A percentile compares a stretch with the other conserved stretches of the same genome.
These are phyloP conservation scores for Colletotrichum siamense DNA, from an alignment of 2,329 filamentous ascomycete species.

Conservation along the genomic window DNA sequence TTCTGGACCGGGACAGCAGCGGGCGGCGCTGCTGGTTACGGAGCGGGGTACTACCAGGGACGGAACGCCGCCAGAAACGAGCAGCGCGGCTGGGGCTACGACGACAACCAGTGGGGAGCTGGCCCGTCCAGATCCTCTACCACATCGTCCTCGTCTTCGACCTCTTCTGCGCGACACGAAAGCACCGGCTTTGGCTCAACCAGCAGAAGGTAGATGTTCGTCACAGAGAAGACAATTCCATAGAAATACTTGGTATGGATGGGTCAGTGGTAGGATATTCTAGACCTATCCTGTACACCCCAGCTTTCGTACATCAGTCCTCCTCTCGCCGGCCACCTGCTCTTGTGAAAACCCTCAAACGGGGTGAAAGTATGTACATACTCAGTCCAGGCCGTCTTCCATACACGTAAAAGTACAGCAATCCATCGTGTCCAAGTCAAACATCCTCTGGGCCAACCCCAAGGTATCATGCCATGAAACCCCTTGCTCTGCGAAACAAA, in stretches of 20 bases:
- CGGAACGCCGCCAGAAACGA: slow-evolving; percentile 30
- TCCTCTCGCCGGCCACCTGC: not conserved
- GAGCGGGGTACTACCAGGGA: slow-evolving; percentile 52
- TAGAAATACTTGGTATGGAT: not conserved
- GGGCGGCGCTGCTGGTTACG: slow-evolving; percentile 73
- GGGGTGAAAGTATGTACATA: slow-evolving; percentile 18
- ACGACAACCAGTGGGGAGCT: slow-evolving; percentile 34
- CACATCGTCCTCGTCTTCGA: slow-evolving; percentile 47
- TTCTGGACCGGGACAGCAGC: slow-evolving; percentile 76
- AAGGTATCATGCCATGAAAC: slow-evolving; percentile 23
- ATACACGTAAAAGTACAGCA: slow-evolving; percentile 25
- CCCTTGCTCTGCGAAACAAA: slow-evolving; percentile 15
- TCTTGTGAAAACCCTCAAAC: not conserved
- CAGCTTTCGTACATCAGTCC: not conserved
- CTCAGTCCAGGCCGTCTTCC: slow-evolving; percentile 14
- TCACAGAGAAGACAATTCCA: not conserved
- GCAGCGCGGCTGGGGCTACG: slow-evolving; percentile 34
- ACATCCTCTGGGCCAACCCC: slow-evolving; percentile 8
- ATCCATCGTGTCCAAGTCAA: slow-evolving; percentile 22
- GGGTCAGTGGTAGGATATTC: slow-evolving; percentile 11
- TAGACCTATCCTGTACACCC: slow-evolving; percentile 18
- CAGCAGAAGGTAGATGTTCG: slow-evolving; percentile 51
- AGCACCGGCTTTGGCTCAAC: slow-evolving; percentile 79
- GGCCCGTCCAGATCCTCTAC: slow-evolving; percentile 42
- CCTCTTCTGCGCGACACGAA: slow-evolving; percentile 61